Evolutionary conservation across 208 protist species (phyloP).

Genomic region (Crithidia sp.): DNA sequence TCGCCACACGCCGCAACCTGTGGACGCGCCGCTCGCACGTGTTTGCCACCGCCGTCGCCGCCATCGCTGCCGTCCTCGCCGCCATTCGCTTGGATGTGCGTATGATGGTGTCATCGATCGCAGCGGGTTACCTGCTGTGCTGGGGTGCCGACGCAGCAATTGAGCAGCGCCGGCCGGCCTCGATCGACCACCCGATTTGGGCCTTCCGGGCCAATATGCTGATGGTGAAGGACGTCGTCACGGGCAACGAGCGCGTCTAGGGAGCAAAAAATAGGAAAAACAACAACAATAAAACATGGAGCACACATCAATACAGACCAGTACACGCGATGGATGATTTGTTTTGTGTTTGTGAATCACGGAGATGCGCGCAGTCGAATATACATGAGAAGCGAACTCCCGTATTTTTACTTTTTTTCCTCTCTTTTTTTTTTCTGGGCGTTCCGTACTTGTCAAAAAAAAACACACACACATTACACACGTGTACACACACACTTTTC

Average conservation of each 20-base stretch:
- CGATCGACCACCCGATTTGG: constrained; percentile 55
- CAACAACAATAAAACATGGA: background rate
- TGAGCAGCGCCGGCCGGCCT: constrained; percentile 43
- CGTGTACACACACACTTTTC: background rate
- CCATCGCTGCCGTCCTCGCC: constrained; percentile 28
- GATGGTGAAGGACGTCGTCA: constrained; percentile 51
- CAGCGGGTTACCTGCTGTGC: constrained; percentile 36
- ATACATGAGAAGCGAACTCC: too few relatives aligned
- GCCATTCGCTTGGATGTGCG: constrained; percentile 24
- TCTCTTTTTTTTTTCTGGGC: background rate
- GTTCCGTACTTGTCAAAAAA: background rate
- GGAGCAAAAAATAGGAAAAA: background rate
- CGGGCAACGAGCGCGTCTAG: constrained; percentile 20
- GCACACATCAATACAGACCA: background rate
- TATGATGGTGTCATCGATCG: constrained; percentile 16
- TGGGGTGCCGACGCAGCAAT: constrained; percentile 48
- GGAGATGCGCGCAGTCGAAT: too few relatives aligned
- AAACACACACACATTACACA: background rate
- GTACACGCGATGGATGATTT: too few relatives aligned
- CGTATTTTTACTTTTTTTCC: too few relatives aligned
- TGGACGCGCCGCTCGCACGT: constrained; percentile 54
- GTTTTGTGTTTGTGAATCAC: too few relatives aligned
- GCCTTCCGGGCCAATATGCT: constrained; percentile 49
- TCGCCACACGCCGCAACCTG: constrained; percentile 42
- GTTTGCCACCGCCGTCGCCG: constrained; percentile 41